Conservation (phyloP, 805 yeast genomes). For the Saturnispora sanitii region DNA sequence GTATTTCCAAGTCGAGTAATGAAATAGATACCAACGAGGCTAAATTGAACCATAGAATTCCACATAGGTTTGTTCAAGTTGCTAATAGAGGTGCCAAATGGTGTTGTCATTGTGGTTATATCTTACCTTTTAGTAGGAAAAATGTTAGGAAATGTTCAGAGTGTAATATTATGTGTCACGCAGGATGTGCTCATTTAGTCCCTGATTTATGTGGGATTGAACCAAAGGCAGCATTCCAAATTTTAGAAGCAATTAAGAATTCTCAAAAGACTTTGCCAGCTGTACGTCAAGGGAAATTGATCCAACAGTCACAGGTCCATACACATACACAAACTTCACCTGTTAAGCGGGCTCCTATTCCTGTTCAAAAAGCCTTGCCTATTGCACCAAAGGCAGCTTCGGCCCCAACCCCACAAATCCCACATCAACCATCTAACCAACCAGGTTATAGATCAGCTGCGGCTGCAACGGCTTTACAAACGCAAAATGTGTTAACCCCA, state of each 20-base stretch:
- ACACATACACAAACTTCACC: too few relatives aligned
- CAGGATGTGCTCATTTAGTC: constrained; percentile 84
- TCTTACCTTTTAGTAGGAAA: constrained; percentile 89
- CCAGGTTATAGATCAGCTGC: background rate
- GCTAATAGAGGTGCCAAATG: constrained; percentile 94
- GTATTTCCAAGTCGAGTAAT: constrained; percentile 67
- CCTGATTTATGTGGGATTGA: constrained; percentile 99
- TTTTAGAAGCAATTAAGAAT: constrained; percentile 71
- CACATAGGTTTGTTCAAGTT: constrained; percentile 90
- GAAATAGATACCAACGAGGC: constrained; percentile 65
- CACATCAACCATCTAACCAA: background rate
- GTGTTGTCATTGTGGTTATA: constrained; percentile 99
- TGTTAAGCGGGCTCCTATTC: too few relatives aligned
- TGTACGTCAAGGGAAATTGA: background rate
- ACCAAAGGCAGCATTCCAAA: constrained; percentile 91
- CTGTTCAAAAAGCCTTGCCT: background rate
- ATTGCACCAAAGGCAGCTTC: background rate
- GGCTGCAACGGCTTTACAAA: background rate
- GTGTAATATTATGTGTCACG: constrained; percentile 93
- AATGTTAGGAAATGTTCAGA: constrained; percentile 87
- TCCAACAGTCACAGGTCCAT: too few relatives aligned
- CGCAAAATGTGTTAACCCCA: background rate
- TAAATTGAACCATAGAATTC: constrained; percentile 88
- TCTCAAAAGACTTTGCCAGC: constrained; percentile 33
- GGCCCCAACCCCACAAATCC: background rate